These are phyloP conservation scores for Lachnellula occidentalis DNA, from an alignment of 2,329 filamentous ascomycete genomes.

Conservation along the genomic window DNA sequence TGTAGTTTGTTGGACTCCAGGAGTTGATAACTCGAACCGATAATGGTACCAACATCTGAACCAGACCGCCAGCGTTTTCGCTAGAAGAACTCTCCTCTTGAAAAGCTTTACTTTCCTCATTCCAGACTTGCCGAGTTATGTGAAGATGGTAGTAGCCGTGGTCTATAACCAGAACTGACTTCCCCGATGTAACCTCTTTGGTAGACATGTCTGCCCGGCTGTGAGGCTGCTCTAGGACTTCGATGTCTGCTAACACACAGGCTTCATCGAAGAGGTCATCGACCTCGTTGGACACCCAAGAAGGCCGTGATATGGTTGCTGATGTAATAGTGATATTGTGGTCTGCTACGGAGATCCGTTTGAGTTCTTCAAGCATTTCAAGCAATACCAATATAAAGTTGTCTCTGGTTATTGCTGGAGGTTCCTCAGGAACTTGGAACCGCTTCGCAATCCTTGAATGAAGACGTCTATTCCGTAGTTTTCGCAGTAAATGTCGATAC, in stretches of 20 bases:
- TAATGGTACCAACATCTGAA: background rate
- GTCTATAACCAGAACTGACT: slow-evolving; percentile 7
- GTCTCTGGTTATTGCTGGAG: background rate
- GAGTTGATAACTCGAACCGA: background rate
- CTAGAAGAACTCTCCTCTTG: background rate
- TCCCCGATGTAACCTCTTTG: background rate
- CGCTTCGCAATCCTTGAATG: slow-evolving; percentile 7
- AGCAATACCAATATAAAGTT: slow-evolving; percentile 7
- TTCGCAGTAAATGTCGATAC: background rate
- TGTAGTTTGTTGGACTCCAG: background rate
- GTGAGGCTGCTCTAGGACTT: slow-evolving; percentile 7
- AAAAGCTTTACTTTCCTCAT: background rate
- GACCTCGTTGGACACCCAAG: slow-evolving; percentile 7
- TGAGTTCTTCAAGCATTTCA: slow-evolving; percentile 12
- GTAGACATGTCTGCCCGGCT: slow-evolving; percentile 4
- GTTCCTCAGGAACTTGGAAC: background rate
- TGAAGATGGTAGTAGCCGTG: slow-evolving; percentile 12
- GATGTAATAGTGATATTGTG: slow-evolving; percentile 16
- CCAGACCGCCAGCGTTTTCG: background rate
- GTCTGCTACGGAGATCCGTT: background rate
- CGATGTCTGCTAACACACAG: slow-evolving; percentile 14
- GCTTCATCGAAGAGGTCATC: slow-evolving; percentile 15
- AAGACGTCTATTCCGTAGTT: background rate
- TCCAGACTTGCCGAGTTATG: background rate
- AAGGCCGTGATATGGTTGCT: slow-evolving; percentile 7